Conservation (phyloP, 257 asterid genomes). For the Scutellaria minor region DNA sequence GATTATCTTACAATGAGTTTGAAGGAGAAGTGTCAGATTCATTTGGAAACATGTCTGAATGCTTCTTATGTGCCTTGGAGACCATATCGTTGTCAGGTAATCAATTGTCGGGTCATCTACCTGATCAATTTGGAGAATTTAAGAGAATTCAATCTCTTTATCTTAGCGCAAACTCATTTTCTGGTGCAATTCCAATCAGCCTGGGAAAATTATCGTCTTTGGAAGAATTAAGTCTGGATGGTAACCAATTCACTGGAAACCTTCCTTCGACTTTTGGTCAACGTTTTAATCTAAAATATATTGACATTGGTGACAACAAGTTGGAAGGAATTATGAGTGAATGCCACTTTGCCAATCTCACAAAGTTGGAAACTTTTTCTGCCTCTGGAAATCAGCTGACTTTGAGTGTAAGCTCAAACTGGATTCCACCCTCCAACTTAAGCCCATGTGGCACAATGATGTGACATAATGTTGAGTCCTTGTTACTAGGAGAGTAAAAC, state of each 20-base stretch:
- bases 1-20: background rate
- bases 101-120: constrained; percentile 6
- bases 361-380: too few species aligned
- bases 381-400: too few species aligned
- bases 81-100: background rate
- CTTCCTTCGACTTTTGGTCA: constrained; percentile 25
- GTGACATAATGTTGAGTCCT: too few species aligned
- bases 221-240: background rate
- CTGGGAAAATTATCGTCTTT: constrained; percentile 13
- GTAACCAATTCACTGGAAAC: constrained; percentile 6
- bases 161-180: constrained; percentile 18
- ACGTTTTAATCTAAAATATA: background rate
- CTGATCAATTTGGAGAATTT: constrained; percentile 26
- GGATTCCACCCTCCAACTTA: too few species aligned
- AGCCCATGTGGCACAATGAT: too few species aligned
- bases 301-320: background rate
- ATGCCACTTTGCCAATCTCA: too few species aligned
- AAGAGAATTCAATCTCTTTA: constrained; percentile 12
- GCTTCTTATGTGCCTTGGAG: background rate
- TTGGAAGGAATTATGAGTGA: background rate
- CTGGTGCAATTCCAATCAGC: constrained; percentile 7
- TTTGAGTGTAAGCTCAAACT: too few species aligned
- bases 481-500: too few species aligned
- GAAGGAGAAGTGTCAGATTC: background rate
- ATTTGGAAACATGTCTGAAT: constrained; percentile 13